A percentile compares a stretch with the other conserved stretches of the same genome.
These are phyloP conservation scores for Tetrapisispora phaffii DNA, from an alignment of 805 yeast genomes.

Conservation along the genomic window DNA sequence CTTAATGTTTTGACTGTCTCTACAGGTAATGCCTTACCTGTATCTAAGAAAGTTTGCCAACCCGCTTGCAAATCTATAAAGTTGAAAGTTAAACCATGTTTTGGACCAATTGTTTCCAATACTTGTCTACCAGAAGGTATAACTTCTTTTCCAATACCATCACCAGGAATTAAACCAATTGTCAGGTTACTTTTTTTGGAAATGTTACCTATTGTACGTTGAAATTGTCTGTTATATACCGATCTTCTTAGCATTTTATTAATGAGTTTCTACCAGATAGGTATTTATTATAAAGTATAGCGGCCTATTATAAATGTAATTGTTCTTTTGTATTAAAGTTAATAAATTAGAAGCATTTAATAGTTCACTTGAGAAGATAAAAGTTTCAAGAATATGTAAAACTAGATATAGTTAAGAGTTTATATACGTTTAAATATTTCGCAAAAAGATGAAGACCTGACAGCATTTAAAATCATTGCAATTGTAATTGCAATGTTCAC, in stretches of 20 bases:
- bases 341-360: not conserved
- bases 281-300: too few species aligned
- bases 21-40: constrained; percentile 95
- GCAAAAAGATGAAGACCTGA: too few species aligned
- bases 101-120: constrained; percentile 70
- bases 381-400: not conserved
- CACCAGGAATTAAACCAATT: constrained; percentile 86
- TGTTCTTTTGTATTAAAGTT: too few species aligned
- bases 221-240: constrained; percentile 19
- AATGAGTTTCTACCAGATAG: not conserved
- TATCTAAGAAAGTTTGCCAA: constrained; percentile 81
- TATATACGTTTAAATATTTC: not conserved
- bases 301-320: too few species aligned
- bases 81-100: constrained; percentile 68
- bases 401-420: not conserved
- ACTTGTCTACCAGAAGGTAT: constrained; percentile 92
- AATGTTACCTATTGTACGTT: constrained; percentile 29
- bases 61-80: constrained; percentile 90
- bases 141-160: constrained; percentile 96
- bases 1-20: constrained; percentile 73
- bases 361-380: not conserved
- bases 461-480: too few species aligned
- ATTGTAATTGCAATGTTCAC: too few species aligned
- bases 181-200: constrained; percentile 34
- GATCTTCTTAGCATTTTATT: constrained; percentile 23